Evolutionary conservation across 768 basidiomycete species (phyloP).

Genomic region (Hortiboletus campestris): DNA sequence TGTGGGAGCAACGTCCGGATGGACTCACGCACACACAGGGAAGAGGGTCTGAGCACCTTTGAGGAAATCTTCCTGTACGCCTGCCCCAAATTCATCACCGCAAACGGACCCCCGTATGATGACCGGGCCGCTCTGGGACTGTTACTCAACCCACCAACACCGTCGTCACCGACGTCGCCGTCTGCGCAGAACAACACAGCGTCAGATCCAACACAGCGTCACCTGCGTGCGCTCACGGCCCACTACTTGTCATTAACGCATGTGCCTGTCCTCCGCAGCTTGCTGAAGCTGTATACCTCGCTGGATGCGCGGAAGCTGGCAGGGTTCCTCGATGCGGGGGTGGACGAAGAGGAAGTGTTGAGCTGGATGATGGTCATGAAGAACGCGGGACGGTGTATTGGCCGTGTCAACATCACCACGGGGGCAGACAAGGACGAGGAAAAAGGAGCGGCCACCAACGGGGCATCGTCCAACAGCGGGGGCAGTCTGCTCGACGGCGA

Average conservation of each 20-base stretch:
- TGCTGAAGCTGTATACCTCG: constrained; percentile 94
- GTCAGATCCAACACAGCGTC: constrained; percentile 76
- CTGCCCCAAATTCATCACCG: constrained; percentile 95
- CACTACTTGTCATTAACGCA: constrained; percentile 74
- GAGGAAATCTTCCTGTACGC: constrained; percentile 79
- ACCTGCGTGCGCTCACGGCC: constrained; percentile 79
- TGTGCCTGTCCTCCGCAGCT: constrained; percentile 83
- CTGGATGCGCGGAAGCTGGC: constrained; percentile 90
- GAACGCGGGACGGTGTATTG: constrained; percentile 77
- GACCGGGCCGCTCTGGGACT: constrained; percentile 60
- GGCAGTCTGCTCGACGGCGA: constrained; percentile 78
- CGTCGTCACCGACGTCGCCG: constrained; percentile 32
- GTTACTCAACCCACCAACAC: constrained; percentile 41
- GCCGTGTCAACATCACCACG: constrained; percentile 39
- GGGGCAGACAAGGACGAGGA: constrained; percentile 39
- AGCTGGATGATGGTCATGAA: constrained; percentile 98
- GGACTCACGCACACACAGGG: constrained; percentile 35
- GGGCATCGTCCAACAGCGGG: constrained; percentile 20
- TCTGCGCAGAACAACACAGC: constrained; percentile 14
- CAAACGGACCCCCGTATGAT: constrained; percentile 93
- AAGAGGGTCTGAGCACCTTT: constrained; percentile 59
- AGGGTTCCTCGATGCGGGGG: constrained; percentile 71
- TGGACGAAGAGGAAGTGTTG: constrained; percentile 90
- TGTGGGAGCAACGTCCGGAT: background rate
- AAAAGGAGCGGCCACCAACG: constrained; percentile 7